Evolutionary conservation across 208 protist species (phyloP), one percentile per base, ranked within the genome.

Genomic region (Naegleria gruberi): DNA sequence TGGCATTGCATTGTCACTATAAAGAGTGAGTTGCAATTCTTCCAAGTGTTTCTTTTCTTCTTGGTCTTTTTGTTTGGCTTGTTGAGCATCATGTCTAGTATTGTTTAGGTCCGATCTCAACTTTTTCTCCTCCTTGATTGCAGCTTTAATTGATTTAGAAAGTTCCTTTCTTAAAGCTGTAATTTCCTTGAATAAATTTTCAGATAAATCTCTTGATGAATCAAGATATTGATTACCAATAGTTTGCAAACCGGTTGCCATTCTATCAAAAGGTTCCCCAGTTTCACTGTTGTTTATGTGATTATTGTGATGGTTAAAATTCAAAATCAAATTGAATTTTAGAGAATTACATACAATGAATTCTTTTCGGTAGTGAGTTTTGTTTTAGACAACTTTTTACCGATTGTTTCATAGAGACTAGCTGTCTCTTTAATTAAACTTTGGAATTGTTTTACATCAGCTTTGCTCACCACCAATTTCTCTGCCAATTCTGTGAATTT

Each of bases 1-100:
- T 40, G 83, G 83, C 4, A 87, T 40, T 34, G 42, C 44, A 7
- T 41, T 41, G 37, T 41, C 44, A 2, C 12, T 55, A 37, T 37
- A 77, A 6, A 77, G 34, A 2, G 17, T 6, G 8, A 77, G 26
- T 77, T 77, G 65, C 55, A 87, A 41, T 19, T 46, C 23, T 19
- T 87, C 83, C 12, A 87, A 87, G 41, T 87, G 19, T 17, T 87
- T 87, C n/a, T 46, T 55, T 55, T 87, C 83, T 87, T 87, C 83
- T 4, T 17, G 4, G 37, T 87, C 83, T 41, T 87, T 87, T 41
- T 87, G 19, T 55, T 87, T 87, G 17, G 83, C 83, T 12, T 19
- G 42, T 44, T 42, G 23, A 45, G 42, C 81, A 12, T 84, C 42
- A 45, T 44, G 10, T 44, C 44, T 84, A 5, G 81, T 37, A 8